A percentile compares a stretch with the other conserved stretches of the same genome.
Conservation (phyloP, 1,284 basidiomycete species). For the Caloboletus firmus region DNA sequence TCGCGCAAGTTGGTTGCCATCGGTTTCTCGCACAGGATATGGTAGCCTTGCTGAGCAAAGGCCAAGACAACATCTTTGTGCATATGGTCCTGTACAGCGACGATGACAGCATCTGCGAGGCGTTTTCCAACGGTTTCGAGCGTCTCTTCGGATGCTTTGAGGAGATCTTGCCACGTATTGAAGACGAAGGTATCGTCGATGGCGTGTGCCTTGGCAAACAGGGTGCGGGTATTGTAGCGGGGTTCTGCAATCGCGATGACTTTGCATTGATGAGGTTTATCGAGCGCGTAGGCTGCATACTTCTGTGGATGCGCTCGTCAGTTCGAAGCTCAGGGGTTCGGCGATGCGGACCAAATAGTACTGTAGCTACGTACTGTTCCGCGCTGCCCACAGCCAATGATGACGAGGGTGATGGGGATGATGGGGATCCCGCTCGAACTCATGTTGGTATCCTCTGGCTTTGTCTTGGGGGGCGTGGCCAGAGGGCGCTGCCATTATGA, state of each 20-base stretch:
- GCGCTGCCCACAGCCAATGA: conserved; percentile 80
- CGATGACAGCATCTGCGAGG: conserved; percentile 76
- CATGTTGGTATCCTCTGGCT: conserved; percentile 22
- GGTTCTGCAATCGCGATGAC: conserved; percentile 85
- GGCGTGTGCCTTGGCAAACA: conserved; percentile 55
- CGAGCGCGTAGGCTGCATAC: conserved; percentile 66
- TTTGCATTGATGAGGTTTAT: conserved; percentile 62
- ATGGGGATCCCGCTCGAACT: conserved; percentile 16
- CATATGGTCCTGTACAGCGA: conserved; percentile 77
- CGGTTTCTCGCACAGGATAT: conserved; percentile 88
- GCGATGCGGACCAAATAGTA: not conserved
- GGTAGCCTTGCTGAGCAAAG: conserved; percentile 78
- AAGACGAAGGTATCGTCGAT: conserved; percentile 70
- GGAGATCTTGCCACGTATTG: conserved; percentile 68
- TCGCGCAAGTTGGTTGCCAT: conserved; percentile 78
- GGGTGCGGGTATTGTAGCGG: conserved; percentile 59
- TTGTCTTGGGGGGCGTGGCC: conserved; percentile 31
- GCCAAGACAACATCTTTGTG: conserved; percentile 72
- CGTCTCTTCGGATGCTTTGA: conserved; percentile 63
- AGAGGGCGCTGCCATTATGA: conserved; percentile 38
- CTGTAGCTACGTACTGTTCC: conserved; percentile 56
- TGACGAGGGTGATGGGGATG: conserved; percentile 48
- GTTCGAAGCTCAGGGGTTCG: not conserved
- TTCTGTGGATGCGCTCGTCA: conserved; percentile 41
- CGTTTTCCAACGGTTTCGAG: conserved; percentile 60